Base-by-base conservation (phyloP, 495 filamentous ascomycete species). In the Hypoxylon fragiforme region DNA sequence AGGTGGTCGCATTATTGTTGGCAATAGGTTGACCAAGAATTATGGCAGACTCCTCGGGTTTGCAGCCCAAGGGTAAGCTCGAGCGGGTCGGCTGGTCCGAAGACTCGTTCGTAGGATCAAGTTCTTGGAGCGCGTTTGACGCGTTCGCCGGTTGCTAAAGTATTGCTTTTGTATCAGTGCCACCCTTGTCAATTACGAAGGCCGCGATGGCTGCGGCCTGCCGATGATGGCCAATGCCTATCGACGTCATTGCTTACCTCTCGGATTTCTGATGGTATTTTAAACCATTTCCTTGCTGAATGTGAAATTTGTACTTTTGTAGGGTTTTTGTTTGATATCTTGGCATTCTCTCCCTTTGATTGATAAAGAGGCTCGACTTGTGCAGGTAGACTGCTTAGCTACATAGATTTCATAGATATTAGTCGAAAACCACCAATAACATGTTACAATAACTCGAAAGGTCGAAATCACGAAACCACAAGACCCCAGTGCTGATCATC, bases 141-240 rank as follows among this genome's bases (percentile, higher is more conserved):
- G 65, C 62, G 65, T 60, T 60, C 42, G 28, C 44, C 7, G 54
- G 35, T 41, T 54, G 47, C 50, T 64, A 50, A 41, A 51, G 42
- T 50, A 30, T 18, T 41, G 44, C 30, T 50, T 43, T 61, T 42
- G n/a, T 38, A 65, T 68, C 58, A 68, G 65, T 62, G 55, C 62
- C 58, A 65, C 41, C 65, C 62, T 63, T 57, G 58, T 18, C 53
- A 26, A 43, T 45, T 20, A 26, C n/a, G 16, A 45, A 34, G 24
- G 45, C 35, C 44, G 28, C 42, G 21, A 21, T 44, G 30, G n/a
- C 18, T 31, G 32, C 24, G 50, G 37, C 50, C 37, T 9, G 13
- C 28, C 30, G 31, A 49, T 15, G 36, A 30, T 32, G 44, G n/a
- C n/a, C n/a, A n/a, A 34, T 4, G 4, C 9, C 4, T 28, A 50